These are phyloP conservation scores for Hygrophila difformis DNA, from an alignment of 257 asterid species.

Conservation along the genomic window DNA sequence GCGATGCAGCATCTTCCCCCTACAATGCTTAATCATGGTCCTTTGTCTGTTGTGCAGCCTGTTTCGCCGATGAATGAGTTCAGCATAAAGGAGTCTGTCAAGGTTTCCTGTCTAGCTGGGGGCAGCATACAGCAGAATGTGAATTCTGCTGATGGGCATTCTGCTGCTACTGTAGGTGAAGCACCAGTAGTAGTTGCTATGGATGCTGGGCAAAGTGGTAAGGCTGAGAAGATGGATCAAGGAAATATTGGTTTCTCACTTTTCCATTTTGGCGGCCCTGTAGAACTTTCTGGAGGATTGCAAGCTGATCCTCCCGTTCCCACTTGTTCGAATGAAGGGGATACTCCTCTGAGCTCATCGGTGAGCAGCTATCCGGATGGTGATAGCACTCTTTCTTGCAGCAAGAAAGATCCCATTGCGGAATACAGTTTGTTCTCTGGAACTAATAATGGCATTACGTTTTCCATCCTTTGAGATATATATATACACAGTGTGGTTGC, in stretches of 20 bases:
- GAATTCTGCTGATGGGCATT: conserved; percentile 22
- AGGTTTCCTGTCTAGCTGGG: conserved; percentile 29
- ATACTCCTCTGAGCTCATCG: conserved; percentile 20
- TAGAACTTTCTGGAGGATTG: conserved; percentile 59
- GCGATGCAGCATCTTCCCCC: conserved; percentile 50
- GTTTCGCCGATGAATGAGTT: conserved; percentile 43
- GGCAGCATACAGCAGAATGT: conserved; percentile 18
- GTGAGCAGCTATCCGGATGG: conserved; percentile 24
- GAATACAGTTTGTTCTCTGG: conserved; percentile 90
- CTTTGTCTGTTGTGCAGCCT: conserved; percentile 48
- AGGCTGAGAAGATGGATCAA: conserved; percentile 30
- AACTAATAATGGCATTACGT: conserved; percentile 66
- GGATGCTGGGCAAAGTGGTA: conserved; percentile 27
- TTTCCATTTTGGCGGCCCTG: conserved; percentile 91
- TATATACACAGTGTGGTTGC: conserved; percentile 23
- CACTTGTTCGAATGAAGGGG: conserved; percentile 35
- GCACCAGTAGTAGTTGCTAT: conserved; percentile 23
- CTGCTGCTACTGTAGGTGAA: no score
- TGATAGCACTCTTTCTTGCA: conserved; percentile 31
- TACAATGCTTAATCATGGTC: conserved; percentile 45
- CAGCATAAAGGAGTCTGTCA: conserved; percentile 29
- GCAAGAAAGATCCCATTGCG: conserved; percentile 51
- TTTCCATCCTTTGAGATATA: conserved; percentile 66
- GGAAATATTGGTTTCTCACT: conserved; percentile 71
- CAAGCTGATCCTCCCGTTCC: conserved; percentile 46